A percentile compares a stretch with the other conserved stretches of the same genome.
These are phyloP conservation scores for Wallacemonas sp. DNA, from an alignment of 208 protist species.

Conservation along the genomic window DNA sequence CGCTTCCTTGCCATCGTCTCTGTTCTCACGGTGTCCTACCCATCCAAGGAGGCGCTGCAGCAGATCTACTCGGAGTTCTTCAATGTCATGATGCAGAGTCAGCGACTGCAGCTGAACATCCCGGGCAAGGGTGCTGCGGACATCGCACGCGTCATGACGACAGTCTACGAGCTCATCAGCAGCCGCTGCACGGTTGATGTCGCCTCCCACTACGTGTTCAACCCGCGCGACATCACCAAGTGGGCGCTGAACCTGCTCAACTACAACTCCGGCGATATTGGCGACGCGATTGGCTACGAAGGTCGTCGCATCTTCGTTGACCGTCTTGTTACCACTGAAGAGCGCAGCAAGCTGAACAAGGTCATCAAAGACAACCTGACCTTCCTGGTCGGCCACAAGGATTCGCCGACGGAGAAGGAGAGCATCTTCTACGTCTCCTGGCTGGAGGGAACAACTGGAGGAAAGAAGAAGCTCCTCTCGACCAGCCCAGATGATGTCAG, in stretches of 20 bases:
- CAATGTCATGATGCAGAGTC: constrained; percentile 84
- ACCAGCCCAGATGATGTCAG: constrained; percentile 71
- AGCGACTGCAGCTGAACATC: constrained; percentile 64
- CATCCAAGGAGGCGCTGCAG: constrained; percentile 91
- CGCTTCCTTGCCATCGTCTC: constrained; percentile 96
- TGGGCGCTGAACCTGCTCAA: constrained; percentile 93
- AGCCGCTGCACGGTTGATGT: constrained; percentile 93
- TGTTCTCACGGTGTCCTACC: constrained; percentile 93
- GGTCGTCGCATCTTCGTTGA: constrained; percentile 94
- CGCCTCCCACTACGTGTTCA: constrained; percentile 97
- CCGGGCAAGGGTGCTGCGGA: constrained; percentile 70
- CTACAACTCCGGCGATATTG: constrained; percentile 85
- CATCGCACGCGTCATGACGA: constrained; percentile 93
- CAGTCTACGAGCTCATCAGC: constrained; percentile 91
- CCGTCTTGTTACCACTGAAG: constrained; percentile 86
- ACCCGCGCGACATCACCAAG: constrained; percentile 95
- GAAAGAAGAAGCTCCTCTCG: constrained; percentile 54
- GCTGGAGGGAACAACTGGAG: constrained; percentile 38
- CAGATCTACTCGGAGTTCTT: constrained; percentile 95
- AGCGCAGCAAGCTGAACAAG: constrained; percentile 69
- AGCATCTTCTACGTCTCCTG: constrained; percentile 74
- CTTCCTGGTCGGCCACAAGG: constrained; percentile 71
- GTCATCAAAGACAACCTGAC: constrained; percentile 77
- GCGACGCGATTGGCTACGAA: constrained; percentile 93
- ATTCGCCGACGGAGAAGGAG: constrained; percentile 71